Evolutionary conservation across 2,329 filamentous ascomycete species (phyloP), one percentile per base, ranked within the genome.

Genomic region (Daldinia sp.): DNA sequence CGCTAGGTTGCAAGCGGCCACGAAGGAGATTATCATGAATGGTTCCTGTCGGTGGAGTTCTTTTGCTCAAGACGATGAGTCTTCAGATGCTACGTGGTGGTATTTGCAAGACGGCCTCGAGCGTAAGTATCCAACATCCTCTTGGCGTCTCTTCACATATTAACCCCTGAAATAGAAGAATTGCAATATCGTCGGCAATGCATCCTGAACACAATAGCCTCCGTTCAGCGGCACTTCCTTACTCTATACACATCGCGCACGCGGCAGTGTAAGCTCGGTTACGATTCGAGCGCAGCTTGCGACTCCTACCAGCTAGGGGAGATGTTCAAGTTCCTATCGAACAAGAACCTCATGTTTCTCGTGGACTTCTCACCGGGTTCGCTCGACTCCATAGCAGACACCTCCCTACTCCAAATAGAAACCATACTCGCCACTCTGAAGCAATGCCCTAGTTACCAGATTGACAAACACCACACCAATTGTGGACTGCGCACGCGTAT

Each of bases 241-340:
- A 73, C 75, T 5, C 78, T 90, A 0, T 93, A 93, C 74, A 85
- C 86, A 1, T 90, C 89, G 8, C 85, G 87, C 23, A 51, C 78
- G 29, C 77, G 80, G 6, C 90, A 93, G 73, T 93, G 91, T 75
- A 87, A 87, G 70, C 82, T 92, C 0, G 90, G 90, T 53, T 93
- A 93, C 75, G 90, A 92, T 71, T 88, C 87, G 1, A 90, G 87
- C 64, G 77, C 84, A 1, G 86, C 90, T 39, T 93, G 91, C 74
- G 91, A 94, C 77, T 88, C 87, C 1, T 94, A 90, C 71, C 91
- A 94, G 76, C 83, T 94, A 0, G 91, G 90, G 19, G 90, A 93
- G 76, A 91, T 91, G 82, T 77, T 92, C 66, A 87, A 87, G 68
- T 93, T 93, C 75, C 84, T 93, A 32, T 78, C 81, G 11, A 82